Conservation (phyloP, 495 filamentous ascomycete species). For the Chaetomidium leptoderma region DNA sequence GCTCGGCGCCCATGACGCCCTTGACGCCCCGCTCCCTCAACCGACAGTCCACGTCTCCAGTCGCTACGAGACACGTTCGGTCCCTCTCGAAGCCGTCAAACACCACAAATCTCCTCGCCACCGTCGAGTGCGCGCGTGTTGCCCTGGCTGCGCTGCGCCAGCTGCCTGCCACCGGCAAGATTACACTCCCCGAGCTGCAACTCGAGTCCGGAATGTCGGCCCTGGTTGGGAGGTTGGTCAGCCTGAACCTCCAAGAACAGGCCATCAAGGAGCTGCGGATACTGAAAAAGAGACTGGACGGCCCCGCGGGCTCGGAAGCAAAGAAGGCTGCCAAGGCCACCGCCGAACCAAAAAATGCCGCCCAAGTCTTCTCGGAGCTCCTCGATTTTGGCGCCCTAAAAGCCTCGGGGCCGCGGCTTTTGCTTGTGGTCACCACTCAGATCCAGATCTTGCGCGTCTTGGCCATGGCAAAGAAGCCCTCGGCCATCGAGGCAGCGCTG, state of each 20-base stretch:
- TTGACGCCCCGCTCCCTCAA: constrained; percentile 54
- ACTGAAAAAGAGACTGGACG: constrained; percentile 60
- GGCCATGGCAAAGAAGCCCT: constrained; percentile 45
- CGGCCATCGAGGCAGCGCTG: constrained; percentile 49
- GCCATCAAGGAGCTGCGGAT: constrained; percentile 72
- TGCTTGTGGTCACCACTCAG: constrained; percentile 51
- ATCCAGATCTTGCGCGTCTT: constrained; percentile 50
- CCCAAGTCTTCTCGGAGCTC: constrained; percentile 55
- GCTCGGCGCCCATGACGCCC: constrained; percentile 46
- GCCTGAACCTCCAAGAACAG: constrained; percentile 65
- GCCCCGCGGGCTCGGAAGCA: constrained; percentile 28
- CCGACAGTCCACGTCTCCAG: constrained; percentile 45
- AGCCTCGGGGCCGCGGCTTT: constrained; percentile 38
- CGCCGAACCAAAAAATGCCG: constrained; percentile 31
- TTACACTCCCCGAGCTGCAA: constrained; percentile 60
- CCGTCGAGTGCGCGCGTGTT: constrained; percentile 71
- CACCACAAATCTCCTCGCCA: constrained; percentile 38
- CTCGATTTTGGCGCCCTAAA: constrained; percentile 52
- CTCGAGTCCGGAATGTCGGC: constrained; percentile 79
- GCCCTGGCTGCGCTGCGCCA: constrained; percentile 67
- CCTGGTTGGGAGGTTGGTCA: constrained; percentile 66
- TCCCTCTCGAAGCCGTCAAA: constrained; percentile 26
- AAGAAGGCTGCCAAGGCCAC: constrained; percentile 27
- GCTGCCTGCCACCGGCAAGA: constrained; percentile 47
- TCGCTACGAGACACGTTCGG: constrained; percentile 28